phyloP scores from a whole-genome alignment of 768 basidiomycete species.

The Chiua virens region DNA sequence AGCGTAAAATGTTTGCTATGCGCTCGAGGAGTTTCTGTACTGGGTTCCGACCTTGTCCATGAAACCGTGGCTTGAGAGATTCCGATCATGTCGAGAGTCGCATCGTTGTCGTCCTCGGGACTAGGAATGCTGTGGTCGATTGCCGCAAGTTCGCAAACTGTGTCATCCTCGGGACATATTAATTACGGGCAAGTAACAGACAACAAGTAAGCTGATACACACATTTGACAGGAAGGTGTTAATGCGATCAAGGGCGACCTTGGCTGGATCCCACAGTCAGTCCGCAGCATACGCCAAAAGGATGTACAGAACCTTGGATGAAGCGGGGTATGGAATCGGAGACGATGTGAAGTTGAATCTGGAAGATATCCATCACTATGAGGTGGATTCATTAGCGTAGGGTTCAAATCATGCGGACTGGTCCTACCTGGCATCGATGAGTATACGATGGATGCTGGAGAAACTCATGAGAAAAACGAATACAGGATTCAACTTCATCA shows the following conservation, averaged over 20 bases:
- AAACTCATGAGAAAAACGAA: not conserved
- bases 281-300: not conserved
- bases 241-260: slow-evolving; percentile 11
- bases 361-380: slow-evolving; percentile 4
- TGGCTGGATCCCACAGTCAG: slow-evolving; percentile 13
- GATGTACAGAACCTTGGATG: slow-evolving; percentile 17
- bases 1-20: slow-evolving; percentile 45
- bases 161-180: slow-evolving; percentile 1
- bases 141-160: not conserved
- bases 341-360: not conserved
- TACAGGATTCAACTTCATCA: not conserved
- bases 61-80: slow-evolving; percentile 6
- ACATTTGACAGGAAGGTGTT: slow-evolving; percentile 5
- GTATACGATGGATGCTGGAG: slow-evolving; percentile 10
- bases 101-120: not conserved
- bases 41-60: not conserved
- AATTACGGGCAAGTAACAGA: not conserved
- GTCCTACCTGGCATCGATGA: slow-evolving; percentile 9
- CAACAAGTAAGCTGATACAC: not conserved
- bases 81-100: not conserved
- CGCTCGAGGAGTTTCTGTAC: not conserved
- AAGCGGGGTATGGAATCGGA: not conserved
- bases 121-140: not conserved
- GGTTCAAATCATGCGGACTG: not conserved
- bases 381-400: not conserved